These are phyloP conservation scores for Diaporthe sp. DNA, from an alignment of 2,329 filamentous ascomycete species.

Conservation along the genomic window DNA sequence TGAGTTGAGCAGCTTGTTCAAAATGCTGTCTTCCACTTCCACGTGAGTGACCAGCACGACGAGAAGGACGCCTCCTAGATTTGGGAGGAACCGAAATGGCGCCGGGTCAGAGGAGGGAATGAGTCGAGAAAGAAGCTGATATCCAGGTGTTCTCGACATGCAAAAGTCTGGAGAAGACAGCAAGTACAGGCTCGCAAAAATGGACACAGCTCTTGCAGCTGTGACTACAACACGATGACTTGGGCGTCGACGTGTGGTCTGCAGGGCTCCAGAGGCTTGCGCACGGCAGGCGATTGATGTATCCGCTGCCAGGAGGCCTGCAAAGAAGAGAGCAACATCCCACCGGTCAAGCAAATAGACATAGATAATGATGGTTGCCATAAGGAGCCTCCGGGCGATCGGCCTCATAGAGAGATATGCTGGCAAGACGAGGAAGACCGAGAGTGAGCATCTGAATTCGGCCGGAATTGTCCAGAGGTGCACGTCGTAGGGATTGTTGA, in stretches of 20 bases:
- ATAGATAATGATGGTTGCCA: not conserved
- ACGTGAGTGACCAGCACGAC: not conserved
- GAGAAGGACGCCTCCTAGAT: not conserved
- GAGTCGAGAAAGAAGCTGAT: not conserved
- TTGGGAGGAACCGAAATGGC: not conserved
- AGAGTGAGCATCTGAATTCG: not conserved
- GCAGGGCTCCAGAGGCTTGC: not conserved
- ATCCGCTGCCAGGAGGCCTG: not conserved
- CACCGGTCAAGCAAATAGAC: not conserved
- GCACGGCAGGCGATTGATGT: not conserved
- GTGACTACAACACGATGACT: not conserved
- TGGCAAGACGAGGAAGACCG: not conserved
- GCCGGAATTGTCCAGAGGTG: not conserved
- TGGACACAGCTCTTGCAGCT: not conserved
- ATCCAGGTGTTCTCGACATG: not conserved
- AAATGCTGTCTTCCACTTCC: not conserved
- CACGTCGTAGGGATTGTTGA: not conserved
- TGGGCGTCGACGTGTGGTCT: not conserved
- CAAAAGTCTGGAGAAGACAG: not conserved
- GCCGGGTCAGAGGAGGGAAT: not conserved
- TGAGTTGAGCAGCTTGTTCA: not conserved
- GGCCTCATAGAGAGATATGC: not conserved
- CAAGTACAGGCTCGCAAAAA: not conserved
- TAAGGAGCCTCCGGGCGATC: not conserved
- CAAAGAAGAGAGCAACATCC: not conserved